A percentile compares a stretch with the other conserved stretches of the same genome.
Conservation (phyloP, 2,329 filamentous ascomycete genomes). For the Nigrospora oryzae region DNA sequence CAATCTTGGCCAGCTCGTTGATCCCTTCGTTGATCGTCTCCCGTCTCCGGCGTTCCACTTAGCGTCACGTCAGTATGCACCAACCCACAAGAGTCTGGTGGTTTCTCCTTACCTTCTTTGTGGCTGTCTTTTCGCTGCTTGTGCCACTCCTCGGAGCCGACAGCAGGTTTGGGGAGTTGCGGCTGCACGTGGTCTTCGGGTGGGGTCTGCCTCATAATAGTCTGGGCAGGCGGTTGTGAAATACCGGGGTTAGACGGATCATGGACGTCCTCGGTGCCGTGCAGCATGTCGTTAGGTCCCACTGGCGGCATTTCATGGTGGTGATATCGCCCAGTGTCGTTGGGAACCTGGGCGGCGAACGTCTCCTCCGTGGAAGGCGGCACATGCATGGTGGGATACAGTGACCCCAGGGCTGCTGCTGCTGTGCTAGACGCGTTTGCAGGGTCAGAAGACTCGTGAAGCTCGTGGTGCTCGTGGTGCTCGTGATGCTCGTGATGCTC, state of each 20-base stretch:
- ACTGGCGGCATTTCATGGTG: slow-evolving; percentile 16
- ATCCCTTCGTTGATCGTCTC: slow-evolving; percentile 99
- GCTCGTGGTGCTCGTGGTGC: slow-evolving; percentile 17
- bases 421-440: slow-evolving; percentile 50
- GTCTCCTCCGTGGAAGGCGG: slow-evolving; percentile 50
- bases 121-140: slow-evolving; percentile 96
- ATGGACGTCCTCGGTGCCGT: slow-evolving; percentile 21
- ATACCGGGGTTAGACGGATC: slow-evolving; percentile 18
- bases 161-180: slow-evolving; percentile 63
- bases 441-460: slow-evolving; percentile 38
- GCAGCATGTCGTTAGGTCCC: slow-evolving; percentile 23
- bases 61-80: background rate
- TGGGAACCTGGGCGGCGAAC: slow-evolving; percentile 43
- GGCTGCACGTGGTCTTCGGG: slow-evolving; percentile 27
- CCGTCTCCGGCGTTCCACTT: slow-evolving; percentile 90
- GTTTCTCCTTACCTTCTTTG: slow-evolving; percentile 70
- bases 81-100: background rate
- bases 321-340: slow-evolving; percentile 27
- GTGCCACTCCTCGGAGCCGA: slow-evolving; percentile 98
- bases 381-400: slow-evolving; percentile 52
- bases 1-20: slow-evolving; percentile 95
- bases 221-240: slow-evolving; percentile 21
- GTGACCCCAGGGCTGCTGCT: slow-evolving; percentile 46
- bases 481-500: background rate
- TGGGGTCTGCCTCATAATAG: slow-evolving; percentile 27